A percentile compares a stretch with the other conserved stretches of the same genome.
Evolutionary conservation across 2,329 filamentous ascomycete genomes (phyloP).

Genomic region (Cladorrhinum sp.): DNA sequence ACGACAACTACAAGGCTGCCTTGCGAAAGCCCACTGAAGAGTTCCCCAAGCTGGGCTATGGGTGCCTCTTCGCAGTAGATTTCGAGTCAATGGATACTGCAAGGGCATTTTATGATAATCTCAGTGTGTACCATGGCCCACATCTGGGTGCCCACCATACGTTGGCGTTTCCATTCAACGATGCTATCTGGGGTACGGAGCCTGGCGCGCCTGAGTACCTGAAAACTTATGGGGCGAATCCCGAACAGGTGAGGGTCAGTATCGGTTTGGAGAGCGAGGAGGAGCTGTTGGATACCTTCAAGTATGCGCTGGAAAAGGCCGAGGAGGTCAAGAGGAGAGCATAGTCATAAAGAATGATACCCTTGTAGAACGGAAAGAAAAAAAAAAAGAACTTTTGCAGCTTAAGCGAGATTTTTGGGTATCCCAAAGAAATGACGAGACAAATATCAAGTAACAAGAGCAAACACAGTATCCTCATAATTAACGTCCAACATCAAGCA

Average conservation of each 20-base stretch:
- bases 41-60: conserved; percentile 48
- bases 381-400: not conserved
- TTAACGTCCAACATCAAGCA: conserved; percentile 10
- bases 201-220: conserved; percentile 38
- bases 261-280: conserved; percentile 46
- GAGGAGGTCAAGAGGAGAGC: not conserved
- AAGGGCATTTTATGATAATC: conserved; percentile 47
- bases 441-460: not conserved
- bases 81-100: conserved; percentile 42
- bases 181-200: conserved; percentile 41
- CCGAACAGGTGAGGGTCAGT: conserved; percentile 45
- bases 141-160: conserved; percentile 54
- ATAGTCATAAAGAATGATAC: not conserved
- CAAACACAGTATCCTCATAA: not conserved
- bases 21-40: conserved; percentile 40
- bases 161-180: conserved; percentile 47
- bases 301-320: conserved; percentile 31
- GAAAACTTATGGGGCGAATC: conserved; percentile 36
- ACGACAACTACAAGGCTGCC: conserved; percentile 38
- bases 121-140: conserved; percentile 49
- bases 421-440: not conserved
- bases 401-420: not conserved
- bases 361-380: not conserved
- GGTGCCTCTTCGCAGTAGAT: conserved; percentile 53
- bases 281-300: conserved; percentile 41